Evolutionary conservation across 805 yeast genomes (phyloP), one percentile per base, ranked within the genome.

Genomic region (Candida multigemmis): DNA sequence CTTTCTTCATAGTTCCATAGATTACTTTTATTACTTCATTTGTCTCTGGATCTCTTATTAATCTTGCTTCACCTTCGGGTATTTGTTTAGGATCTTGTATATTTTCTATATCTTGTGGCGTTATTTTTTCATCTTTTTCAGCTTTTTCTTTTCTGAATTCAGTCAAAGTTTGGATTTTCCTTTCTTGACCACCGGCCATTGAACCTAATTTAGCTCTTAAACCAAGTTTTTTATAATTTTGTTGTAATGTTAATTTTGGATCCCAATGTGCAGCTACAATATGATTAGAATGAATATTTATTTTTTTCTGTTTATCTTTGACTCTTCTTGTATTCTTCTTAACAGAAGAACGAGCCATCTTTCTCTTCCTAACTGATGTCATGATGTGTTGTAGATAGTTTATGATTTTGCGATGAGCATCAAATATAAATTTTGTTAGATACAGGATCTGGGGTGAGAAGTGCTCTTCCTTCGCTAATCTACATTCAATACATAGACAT

Each of bases 181-280:
- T 69, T 44, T 84, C 94, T n/a, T 53, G 56, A 25, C 96, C 96
- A 33, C 96, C 97, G 2, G 94, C 74, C 2, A 74, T 63, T 11
- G 53, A 59, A 14, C 80, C 79, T 19, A 87, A 53, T 39, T 74
- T 73, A 7, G 81, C 65, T 19, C 74, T 62, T 28, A 91, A 61
- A 3, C 98, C 98, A 16, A 91, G 57, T 36, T 65, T 73, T 41
- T 77, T 77, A 56, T 91, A 89, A 52, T 91, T 91, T 49, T 91
- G 97, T 27, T 74, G 67, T 34, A 87, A 58, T 0, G 97, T 87
- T 31, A 78, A 63, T 8, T 71, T 68, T 33, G 75, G 70, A 54
- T 91, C 95, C 98, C 98, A 91, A 51, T 86, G 71, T 18, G 74
- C 82, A 4, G 85, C 93, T 36, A 91, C 81, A 36, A 91, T 71